phyloP scores from a whole-genome alignment of 2,329 filamentous ascomycete genomes.

The Dactylellina haptotyla region DNA sequence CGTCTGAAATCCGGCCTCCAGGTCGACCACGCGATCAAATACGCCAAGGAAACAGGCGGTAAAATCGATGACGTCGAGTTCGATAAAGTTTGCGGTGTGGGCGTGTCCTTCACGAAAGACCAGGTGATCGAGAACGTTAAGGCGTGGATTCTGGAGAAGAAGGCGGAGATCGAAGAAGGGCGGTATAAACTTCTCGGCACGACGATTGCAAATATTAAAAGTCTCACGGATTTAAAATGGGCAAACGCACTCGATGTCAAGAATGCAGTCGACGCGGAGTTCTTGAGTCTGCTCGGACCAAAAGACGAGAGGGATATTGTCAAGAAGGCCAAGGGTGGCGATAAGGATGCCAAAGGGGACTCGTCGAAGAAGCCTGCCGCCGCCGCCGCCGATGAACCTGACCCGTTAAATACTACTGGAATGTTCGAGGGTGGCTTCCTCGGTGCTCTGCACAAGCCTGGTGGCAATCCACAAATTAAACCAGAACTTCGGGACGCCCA shows the following conservation, averaged over 20 bases:
- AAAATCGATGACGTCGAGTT: constrained; percentile 50
- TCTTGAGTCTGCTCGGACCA: constrained; percentile 56
- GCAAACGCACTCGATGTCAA: constrained; percentile 57
- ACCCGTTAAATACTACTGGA: constrained; percentile 57
- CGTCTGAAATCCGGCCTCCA: constrained; percentile 56
- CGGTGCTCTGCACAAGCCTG: constrained; percentile 75
- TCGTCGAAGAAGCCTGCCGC: constrained; percentile 64
- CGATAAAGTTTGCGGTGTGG: constrained; percentile 56
- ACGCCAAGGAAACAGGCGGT: constrained; percentile 54
- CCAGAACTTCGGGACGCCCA: constrained; percentile 56
- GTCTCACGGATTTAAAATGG: constrained; percentile 56
- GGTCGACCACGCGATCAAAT: constrained; percentile 56
- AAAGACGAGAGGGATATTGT: constrained; percentile 58
- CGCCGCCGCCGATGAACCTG: constrained; percentile 58
- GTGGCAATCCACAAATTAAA: constrained; percentile 64
- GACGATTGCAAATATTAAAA: constrained; percentile 56
- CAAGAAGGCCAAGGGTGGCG: constrained; percentile 59
- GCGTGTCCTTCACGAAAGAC: constrained; percentile 54
- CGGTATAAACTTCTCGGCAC: constrained; percentile 56
- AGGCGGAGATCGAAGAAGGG: constrained; percentile 55
- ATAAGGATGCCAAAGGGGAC: constrained; percentile 57
- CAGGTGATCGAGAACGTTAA: constrained; percentile 51
- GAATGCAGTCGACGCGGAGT: constrained; percentile 56
- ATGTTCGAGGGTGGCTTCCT: constrained; percentile 87
- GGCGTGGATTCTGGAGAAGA: constrained; percentile 55